Evolutionary conservation across 1,139 yeast species (phyloP), one percentile per base, ranked within the genome.

Genomic region (Hemisphaericaspora xylanilytica): DNA sequence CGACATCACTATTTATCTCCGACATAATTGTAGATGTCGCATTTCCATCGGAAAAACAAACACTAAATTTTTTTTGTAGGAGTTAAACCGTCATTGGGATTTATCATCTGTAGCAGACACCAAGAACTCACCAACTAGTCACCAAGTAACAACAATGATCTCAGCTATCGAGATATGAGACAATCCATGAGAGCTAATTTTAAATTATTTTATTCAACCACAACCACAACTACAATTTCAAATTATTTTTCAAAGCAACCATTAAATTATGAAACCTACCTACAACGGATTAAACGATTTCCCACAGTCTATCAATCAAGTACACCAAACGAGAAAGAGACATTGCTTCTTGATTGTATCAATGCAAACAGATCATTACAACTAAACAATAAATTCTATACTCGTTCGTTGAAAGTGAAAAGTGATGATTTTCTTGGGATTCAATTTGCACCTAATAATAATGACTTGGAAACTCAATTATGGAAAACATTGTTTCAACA

Each of bases 251-350:
- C 58, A 7, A 43, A 49, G 17, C 32, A 37, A 2, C 68, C 69
- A 2, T 48, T 63, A 26, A 65, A 61, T 41, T 52, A 52, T 42
- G 67, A 63, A 38, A 54, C 60, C 10, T 63, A 53, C 38, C 32
- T 37, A 6, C 45, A 47, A 10, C 43, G 68, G 33, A 28, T 61
- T 13, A 39, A 39, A 4, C 26, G 36, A 20, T 52, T 53, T 28
- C 28, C 42, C 5, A 25, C 31, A 16, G 5, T 38, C 11, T 35
- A 30, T 20, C 7, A 33, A 4, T 4, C 13, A 6, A 11, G 30
- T 3, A 24, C 31, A 9, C 26, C 40, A n/a, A 3, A 25, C n/a
- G 24, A 40, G 2, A 32, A 42, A n/a, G 34, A 46, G 11, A 16
- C 16, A 5, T 9, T 52, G 11, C 41, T 63, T 5, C 32, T 42